Conservation (phyloP, 306 rosid genomes). For the Prunus kanzakura region DNA sequence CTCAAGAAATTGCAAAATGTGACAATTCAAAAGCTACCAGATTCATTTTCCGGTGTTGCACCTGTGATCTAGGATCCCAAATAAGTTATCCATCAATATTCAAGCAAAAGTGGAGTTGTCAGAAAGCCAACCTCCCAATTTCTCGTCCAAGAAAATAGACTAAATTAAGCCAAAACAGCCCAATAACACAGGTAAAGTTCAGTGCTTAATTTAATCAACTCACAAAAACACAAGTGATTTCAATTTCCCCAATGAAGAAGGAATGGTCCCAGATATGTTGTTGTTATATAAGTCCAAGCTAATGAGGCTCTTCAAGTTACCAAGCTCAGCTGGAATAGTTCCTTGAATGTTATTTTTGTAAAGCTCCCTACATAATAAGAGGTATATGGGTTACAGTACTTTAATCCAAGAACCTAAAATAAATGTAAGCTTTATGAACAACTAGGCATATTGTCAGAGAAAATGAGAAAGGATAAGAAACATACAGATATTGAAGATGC, state of each 20-base stretch:
- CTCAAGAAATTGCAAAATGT: not conserved
- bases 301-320: constrained; percentile 74
- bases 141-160: not conserved
- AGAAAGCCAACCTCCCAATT: not conserved
- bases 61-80: constrained; percentile 3
- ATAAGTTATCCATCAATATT: not conserved
- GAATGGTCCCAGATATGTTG: constrained; percentile 81
- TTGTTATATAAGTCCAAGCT: constrained; percentile 92
- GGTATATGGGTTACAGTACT: not conserved
- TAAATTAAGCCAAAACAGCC: not conserved
- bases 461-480: constrained; percentile 3
- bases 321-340: constrained; percentile 80
- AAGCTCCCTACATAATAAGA: constrained; percentile 58
- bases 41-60: not conserved
- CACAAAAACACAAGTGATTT: constrained; percentile 92
- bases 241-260: constrained; percentile 71
- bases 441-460: not conserved
- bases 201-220: constrained; percentile 32
- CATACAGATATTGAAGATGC: constrained; percentile 86
- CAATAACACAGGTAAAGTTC: not conserved
- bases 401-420: not conserved
- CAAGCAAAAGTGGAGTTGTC: not conserved
- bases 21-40: not conserved
- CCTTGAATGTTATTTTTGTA: constrained; percentile 94
- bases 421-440: not conserved